Evolutionary conservation across 352 stramenopile species (phyloP).

Genomic region (Phytophthora quininea): DNA sequence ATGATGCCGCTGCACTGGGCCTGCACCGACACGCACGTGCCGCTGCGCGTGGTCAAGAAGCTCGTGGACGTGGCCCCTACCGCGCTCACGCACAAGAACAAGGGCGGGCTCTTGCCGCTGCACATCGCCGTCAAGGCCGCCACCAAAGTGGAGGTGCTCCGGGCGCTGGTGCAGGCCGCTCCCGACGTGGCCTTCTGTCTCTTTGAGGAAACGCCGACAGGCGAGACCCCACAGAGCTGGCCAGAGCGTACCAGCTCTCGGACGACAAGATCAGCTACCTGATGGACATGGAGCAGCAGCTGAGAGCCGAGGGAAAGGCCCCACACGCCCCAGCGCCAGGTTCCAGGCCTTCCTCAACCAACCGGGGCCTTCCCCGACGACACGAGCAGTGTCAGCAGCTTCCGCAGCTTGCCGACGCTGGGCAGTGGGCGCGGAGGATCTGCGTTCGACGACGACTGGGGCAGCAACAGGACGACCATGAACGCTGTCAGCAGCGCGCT

Average conservation of each 20-base stretch:
- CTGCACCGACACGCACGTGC: conserved; percentile 76
- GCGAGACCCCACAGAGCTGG: conserved; percentile 79
- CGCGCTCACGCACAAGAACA: conserved; percentile 71
- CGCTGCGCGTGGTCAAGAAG: conserved; percentile 67
- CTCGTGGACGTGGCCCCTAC: conserved; percentile 66
- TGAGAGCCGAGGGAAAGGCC: conserved; percentile 49
- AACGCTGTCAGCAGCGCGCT: conserved; percentile 33
- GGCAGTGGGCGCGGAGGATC: conserved; percentile 17
- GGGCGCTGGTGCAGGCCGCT: conserved; percentile 52
- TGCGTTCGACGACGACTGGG: conserved; percentile 26
- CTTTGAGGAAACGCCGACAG: conserved; percentile 70
- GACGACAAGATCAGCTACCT: conserved; percentile 61
- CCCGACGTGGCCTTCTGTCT: conserved; percentile 49
- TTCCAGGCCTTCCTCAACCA: conserved; percentile 59
- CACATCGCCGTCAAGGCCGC: conserved; percentile 87
- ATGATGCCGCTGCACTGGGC: conserved; percentile 89
- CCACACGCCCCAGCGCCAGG: conserved; percentile 49
- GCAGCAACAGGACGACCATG: conserved; percentile 23
- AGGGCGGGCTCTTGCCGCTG: conserved; percentile 74
- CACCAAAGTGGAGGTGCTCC: conserved; percentile 67
- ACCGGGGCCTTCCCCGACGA: conserved; percentile 33
- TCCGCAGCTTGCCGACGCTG: conserved; percentile 24
- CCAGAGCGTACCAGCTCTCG: conserved; percentile 52
- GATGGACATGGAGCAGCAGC: conserved; percentile 43
- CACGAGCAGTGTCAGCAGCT: conserved; percentile 36